These are phyloP conservation scores for Microstegium vimineum DNA, from an alignment of 176 grass and related monocot species.

Conservation along the genomic window DNA sequence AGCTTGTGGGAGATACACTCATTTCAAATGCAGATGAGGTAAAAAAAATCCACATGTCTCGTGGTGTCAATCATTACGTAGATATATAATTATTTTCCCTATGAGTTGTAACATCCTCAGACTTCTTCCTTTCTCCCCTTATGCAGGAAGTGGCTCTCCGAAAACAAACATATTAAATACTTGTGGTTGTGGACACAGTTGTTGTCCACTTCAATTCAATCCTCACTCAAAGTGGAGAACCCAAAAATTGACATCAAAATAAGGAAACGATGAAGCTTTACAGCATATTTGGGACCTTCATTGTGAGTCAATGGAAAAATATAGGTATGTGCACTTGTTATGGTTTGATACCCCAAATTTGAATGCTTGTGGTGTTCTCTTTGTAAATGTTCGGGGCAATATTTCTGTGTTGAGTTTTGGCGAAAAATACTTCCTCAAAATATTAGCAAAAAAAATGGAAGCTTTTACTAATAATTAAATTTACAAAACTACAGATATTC, in stretches of 20 bases:
- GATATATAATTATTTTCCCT: constrained; percentile 17
- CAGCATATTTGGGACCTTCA: constrained; percentile 70
- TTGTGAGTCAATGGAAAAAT: constrained; percentile 60
- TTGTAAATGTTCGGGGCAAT: not conserved
- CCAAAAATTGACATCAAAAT: constrained; percentile 69
- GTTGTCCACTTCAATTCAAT: constrained; percentile 82
- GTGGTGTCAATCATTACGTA: not conserved
- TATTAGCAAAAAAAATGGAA: not conserved
- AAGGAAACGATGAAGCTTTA: constrained; percentile 73
- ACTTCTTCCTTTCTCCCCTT: constrained; percentile 15
- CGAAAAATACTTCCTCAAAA: not conserved
- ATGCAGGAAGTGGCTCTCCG: constrained; percentile 80
- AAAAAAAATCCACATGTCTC: constrained; percentile 72
- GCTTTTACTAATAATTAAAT: not conserved
- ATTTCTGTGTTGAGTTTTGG: not conserved
- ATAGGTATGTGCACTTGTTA: constrained; percentile 42
- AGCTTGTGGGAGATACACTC: constrained; percentile 82
- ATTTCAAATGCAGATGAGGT: constrained; percentile 67
- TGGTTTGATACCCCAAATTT: not conserved
- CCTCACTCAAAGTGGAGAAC: constrained; percentile 68
- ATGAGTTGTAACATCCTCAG: not conserved
- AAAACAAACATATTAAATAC: constrained; percentile 88
- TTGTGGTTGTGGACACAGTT: constrained; percentile 53
- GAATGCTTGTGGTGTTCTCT: not conserved
- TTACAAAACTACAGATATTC: not conserved